Evolutionary conservation across 164 flowering plant genomes (phyloP), one percentile per base, ranked within the genome.

Genomic region (Magnolia changhungtana): DNA sequence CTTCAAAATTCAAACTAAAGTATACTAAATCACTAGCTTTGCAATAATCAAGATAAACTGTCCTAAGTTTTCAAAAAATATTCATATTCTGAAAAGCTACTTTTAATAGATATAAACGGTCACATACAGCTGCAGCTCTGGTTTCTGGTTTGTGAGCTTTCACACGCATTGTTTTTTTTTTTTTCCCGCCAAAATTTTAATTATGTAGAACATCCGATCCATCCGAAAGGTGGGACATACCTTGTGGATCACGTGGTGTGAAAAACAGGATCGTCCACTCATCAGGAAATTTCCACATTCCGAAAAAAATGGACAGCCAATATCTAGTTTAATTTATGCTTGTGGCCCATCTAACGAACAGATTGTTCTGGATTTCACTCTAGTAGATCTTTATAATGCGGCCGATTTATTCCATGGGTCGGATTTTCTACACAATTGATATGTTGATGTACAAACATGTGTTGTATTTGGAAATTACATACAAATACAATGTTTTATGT

Each of bases 1-100:
- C 49, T 75, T 52, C 65, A 67, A 75, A 75, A 52, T 75, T 75
- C 81, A 75, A 72, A 79, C 81, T 66, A 31, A 50, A 29, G 51
- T 71, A 77, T 74, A 77, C 74, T 59, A 27, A 50, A 77, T 2
- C 31, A 75, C 72, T 77, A 66, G 76, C 8, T 77, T 67, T 37
- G 21, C 75, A 75, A 64, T 67, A 52, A 50, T 37, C 52, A 66
- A 75, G 51, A 6, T 71, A 70, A 71, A 63, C 13, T 76, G 19
- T 19, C 55, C 45, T 29, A 76, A 61, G 45, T 58, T 68, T 69
- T 58, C 65, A 68, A 68, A 68, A 52, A 61, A 9, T 4, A 69
- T 23, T 73, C 67, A 64, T 64, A 16, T 64, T 64, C 23, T 64
- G 19, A 59, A 14, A 19, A 55, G 61, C 61, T 3, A 55, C 61